Conservation (phyloP, 345 rosid species). For the Eucalyptus shirleyi region DNA sequence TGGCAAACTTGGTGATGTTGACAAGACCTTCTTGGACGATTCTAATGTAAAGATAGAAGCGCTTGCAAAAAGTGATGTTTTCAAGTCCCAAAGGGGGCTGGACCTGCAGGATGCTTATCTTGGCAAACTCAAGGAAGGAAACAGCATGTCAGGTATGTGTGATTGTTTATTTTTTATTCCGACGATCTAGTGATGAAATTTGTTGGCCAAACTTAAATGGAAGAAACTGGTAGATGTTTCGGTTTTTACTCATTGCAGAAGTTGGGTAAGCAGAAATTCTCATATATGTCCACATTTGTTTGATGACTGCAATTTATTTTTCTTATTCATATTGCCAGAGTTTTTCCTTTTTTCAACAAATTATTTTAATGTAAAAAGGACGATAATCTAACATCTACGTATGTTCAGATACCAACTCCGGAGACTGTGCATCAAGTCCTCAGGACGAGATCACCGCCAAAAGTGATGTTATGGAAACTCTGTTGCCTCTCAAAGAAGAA, state of each 20-base stretch:
- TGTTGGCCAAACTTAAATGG: background rate
- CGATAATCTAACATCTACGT: background rate
- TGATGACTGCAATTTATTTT: background rate
- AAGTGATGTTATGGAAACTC: conserved; percentile 1
- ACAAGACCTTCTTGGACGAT: background rate
- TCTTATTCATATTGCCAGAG: background rate
- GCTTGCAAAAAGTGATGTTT: background rate
- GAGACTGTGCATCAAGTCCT: background rate
- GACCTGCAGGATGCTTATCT: conserved; percentile 40
- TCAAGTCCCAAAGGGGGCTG: conserved; percentile 16
- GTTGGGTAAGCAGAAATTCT: background rate
- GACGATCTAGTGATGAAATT: background rate
- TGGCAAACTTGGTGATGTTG: conserved; percentile 23
- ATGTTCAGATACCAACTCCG: conserved; percentile 13
- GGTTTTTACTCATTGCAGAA: background rate
- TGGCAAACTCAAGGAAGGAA: conserved; percentile 38
- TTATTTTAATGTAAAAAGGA: background rate
- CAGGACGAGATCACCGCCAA: conserved; percentile 1
- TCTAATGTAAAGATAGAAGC: background rate
- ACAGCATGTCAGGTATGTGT: background rate
- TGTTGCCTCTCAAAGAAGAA: conserved; percentile 1
- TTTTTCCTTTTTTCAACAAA: background rate
- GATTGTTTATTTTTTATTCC: background rate
- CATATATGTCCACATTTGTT: background rate
- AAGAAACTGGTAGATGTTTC: background rate